Base-by-base conservation (phyloP, 805 yeast species). In the Kodamaea neixiangensis region DNA sequence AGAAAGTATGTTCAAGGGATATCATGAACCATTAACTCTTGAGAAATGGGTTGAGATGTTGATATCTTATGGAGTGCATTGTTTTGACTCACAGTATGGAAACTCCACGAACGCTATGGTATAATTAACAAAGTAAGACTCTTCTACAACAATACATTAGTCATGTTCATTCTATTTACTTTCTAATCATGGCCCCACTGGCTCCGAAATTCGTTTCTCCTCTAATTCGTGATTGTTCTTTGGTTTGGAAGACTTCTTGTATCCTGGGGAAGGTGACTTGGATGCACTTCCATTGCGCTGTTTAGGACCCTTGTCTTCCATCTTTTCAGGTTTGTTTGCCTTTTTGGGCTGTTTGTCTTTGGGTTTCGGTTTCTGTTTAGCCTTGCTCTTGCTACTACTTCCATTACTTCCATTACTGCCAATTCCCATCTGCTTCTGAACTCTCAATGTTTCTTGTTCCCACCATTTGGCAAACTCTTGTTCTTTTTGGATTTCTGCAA, bases 381-480 rank as follows among this genome's bases (percentile, higher is more conserved):
- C 29, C n/a, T 34, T 15, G 47, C 17, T 18, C 19, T 15, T 38
- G 47, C 17, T 40, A 41, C 18, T 41, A 46, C 48, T 34, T 35
- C 46, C 44, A 21, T 29, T 44, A 40, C 46, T 46, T 46, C 46
- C 47, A 43, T 48, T 34, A 20, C 9, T 13, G 42, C 22, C 15
- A 44, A 22, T 37, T 25, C 46, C 54, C 66, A 70, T 60, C 54
- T 65, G 68, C 45, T 59, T 62, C 62, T 86, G 93, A 6, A 86
- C 86, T 47, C 78, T 73, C n/a, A 74, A 73, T 49, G 89, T 77
- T 61, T 91, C 97, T 56, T 81, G 83, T 34, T 81, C 86, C 92
- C 96, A 91, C 97, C 97, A 91, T 53, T 72, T 78, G 22, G 85
- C 91, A 71, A 91, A 91, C 61, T 85, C 90, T 60, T 88, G 89